A percentile compares a stretch with the other conserved stretches of the same genome.
phyloP scores from a whole-genome alignment of 331 rosid species.

The Cydonia oblonga region DNA sequence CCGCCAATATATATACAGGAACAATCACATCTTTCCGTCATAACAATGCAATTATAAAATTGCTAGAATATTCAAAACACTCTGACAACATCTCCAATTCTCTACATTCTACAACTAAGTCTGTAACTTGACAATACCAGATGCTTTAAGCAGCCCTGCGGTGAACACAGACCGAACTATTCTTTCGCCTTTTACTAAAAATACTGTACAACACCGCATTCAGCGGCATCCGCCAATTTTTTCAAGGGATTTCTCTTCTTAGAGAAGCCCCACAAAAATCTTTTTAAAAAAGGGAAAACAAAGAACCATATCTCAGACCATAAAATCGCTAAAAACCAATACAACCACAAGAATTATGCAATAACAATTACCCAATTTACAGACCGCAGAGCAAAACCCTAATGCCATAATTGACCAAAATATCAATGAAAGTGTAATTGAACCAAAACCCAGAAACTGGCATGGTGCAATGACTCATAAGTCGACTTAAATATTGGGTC shows the following conservation, averaged over 20 bases:
- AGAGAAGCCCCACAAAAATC: no score
- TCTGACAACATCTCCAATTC: neutral
- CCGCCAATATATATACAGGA: neutral
- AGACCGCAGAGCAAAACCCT: neutral
- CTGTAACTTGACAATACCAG: neutral
- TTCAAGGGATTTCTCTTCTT: no score
- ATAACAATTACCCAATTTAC: neutral
- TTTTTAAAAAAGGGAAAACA: no score
- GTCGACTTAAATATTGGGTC: constrained; percentile 8
- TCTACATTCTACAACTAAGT: neutral
- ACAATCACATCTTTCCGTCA: neutral
- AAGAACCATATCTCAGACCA: no score
- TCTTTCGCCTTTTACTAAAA: no score
- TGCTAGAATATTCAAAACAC: neutral
- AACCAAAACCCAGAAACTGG: neutral
- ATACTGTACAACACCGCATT: no score
- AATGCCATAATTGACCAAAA: neutral
- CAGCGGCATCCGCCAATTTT: no score
- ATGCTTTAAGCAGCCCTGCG: no score
- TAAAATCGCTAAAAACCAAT: neutral
- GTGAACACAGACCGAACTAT: no score
- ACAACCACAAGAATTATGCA: neutral
- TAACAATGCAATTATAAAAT: neutral
- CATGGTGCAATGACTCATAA: neutral
- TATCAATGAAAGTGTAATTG: neutral